These are phyloP conservation scores for Sporothrix pallida DNA, from an alignment of 2,329 filamentous ascomycete species.

Conservation along the genomic window DNA sequence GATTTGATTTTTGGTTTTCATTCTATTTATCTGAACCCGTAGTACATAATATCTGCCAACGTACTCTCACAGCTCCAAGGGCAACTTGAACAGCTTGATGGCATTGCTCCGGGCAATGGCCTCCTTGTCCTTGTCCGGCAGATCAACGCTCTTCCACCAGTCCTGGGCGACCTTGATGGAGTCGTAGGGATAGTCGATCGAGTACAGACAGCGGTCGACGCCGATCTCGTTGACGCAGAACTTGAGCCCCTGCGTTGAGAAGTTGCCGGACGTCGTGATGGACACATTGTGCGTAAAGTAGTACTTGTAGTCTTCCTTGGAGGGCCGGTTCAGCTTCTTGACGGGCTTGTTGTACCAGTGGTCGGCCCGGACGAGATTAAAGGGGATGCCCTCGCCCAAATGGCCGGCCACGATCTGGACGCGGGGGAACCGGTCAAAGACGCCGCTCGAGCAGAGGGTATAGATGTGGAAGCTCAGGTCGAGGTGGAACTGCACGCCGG, in stretches of 20 bases:
- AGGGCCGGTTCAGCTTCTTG: slow-evolving; percentile 47
- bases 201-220: slow-evolving; percentile 48
- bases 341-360: slow-evolving; percentile 54
- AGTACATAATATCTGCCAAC: not conserved
- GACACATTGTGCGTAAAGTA: slow-evolving; percentile 51
- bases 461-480: slow-evolving; percentile 55
- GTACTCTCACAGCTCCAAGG: slow-evolving; percentile 38
- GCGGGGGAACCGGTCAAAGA: slow-evolving; percentile 51
- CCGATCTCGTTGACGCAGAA: slow-evolving; percentile 50
- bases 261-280: slow-evolving; percentile 51
- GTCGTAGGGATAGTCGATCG: slow-evolving; percentile 50
- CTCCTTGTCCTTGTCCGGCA: slow-evolving; percentile 42
- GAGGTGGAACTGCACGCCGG: slow-evolving; percentile 49
- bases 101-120: slow-evolving; percentile 43
- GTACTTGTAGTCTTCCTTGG: slow-evolving; percentile 49
- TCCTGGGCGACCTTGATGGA: slow-evolving; percentile 44
- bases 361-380: slow-evolving; percentile 50
- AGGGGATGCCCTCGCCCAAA: slow-evolving; percentile 53
- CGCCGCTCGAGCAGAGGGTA: slow-evolving; percentile 50
- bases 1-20: not conserved
- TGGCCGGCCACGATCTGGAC: slow-evolving; percentile 52
- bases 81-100: slow-evolving; percentile 46
- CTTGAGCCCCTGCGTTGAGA: slow-evolving; percentile 49
- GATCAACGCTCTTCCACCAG: slow-evolving; percentile 45
- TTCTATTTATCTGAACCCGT: not conserved